Conservation (phyloP, 345 rosid genomes). For the Salix koriyanagi region DNA sequence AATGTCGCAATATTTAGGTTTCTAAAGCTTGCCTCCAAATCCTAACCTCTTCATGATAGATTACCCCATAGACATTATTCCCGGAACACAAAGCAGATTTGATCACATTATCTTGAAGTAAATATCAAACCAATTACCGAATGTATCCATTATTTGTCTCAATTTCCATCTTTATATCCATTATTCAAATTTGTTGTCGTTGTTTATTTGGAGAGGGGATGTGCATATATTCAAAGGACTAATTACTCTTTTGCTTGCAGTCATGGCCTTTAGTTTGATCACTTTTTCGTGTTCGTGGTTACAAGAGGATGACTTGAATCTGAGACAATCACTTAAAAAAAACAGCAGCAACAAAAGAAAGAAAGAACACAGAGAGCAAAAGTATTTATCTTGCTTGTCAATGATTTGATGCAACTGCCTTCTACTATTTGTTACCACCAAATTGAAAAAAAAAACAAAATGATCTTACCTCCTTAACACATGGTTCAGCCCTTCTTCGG, state of each 20-base stretch:
- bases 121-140: background rate
- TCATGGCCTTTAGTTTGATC: background rate
- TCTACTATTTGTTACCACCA: background rate
- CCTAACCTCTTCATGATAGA: background rate
- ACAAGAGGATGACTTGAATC: background rate
- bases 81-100: background rate
- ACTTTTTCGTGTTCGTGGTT: background rate
- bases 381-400: background rate
- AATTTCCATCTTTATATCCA: background rate
- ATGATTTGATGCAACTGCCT: background rate
- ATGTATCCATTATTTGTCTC: background rate
- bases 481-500: conserved; percentile 20
- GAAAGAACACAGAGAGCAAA: background rate
- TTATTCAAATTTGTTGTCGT: background rate
- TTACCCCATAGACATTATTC: background rate
- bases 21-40: background rate
- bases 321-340: background rate
- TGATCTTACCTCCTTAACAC: conserved; percentile 16
- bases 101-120: background rate
- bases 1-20: background rate
- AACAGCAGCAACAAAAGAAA: background rate
- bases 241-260: background rate
- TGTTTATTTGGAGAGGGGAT: background rate
- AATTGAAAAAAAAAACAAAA: background rate
- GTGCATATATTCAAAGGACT: background rate